These are phyloP conservation scores for Nelumbo lutea DNA, from an alignment of 164 flowering plant genomes.

Conservation along the genomic window DNA sequence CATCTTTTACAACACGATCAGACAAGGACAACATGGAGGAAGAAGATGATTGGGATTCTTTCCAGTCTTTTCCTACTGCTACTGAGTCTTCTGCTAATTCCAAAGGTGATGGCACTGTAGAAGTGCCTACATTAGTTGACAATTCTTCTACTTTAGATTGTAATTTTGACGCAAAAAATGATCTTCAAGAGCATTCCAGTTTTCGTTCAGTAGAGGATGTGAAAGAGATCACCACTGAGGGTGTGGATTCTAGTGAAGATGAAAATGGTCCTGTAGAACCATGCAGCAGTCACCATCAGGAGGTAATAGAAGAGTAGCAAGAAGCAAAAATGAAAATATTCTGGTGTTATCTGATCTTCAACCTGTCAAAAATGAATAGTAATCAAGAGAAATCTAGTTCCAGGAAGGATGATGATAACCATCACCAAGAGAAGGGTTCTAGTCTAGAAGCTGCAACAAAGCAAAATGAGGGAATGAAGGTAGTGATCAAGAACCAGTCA, in stretches of 20 bases:
- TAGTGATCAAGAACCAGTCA: neutral
- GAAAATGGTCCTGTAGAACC: slow-evolving; percentile 3
- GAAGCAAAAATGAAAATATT: slow-evolving; percentile 9
- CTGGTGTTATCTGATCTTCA: neutral
- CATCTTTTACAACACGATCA: slow-evolving; percentile 15
- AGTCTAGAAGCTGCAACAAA: neutral
- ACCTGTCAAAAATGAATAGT: neutral
- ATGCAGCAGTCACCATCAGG: neutral
- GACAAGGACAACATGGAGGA: slow-evolving; percentile 22
- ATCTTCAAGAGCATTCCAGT: slow-evolving; percentile 15
- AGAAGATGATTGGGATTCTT: slow-evolving; percentile 94
- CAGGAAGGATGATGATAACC: neutral
- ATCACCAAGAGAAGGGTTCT: neutral
- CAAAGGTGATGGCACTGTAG: slow-evolving; percentile 13
- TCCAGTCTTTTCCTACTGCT: slow-evolving; percentile 88
- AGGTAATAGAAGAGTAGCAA: slow-evolving; percentile 6
- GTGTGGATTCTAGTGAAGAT: slow-evolving; percentile 12
- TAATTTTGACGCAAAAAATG: slow-evolving; percentile 4
- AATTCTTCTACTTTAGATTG: slow-evolving; percentile 16
- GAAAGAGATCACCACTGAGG: slow-evolving; percentile 9
- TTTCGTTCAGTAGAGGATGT: slow-evolving; percentile 7
- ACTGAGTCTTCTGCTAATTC: slow-evolving; percentile 24
- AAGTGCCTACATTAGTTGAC: slow-evolving; percentile 18
- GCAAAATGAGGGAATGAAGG: neutral
- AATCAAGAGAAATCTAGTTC: neutral